phyloP scores from a whole-genome alignment of 2,329 filamentous ascomycete species.

The Gaeumannomyces tritici region DNA sequence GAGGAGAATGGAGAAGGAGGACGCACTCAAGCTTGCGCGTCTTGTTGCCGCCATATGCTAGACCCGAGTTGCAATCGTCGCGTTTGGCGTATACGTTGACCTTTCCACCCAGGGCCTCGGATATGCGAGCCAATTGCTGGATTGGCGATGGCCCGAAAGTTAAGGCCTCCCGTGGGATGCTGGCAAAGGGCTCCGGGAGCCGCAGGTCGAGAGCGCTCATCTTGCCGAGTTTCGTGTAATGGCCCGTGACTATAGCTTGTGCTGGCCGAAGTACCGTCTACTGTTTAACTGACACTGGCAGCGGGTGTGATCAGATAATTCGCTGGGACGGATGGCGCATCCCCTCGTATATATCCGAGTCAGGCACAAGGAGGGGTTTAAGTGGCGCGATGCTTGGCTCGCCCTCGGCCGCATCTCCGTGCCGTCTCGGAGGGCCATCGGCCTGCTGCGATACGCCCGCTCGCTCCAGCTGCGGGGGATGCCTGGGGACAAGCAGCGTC shows the following conservation, averaged over 20 bases:
- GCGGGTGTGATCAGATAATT: neutral
- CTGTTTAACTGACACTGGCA: neutral
- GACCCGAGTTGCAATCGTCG: constrained; percentile 60
- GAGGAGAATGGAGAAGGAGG: neutral
- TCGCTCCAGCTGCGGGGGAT: neutral
- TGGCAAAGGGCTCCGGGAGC: constrained; percentile 53
- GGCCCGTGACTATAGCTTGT: neutral
- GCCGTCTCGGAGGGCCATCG: neutral
- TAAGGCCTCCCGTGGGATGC: constrained; percentile 51
- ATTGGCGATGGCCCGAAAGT: constrained; percentile 62
- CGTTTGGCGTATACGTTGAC: constrained; percentile 61
- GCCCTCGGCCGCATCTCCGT: neutral
- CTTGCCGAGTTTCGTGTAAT: neutral
- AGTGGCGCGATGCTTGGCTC: neutral
- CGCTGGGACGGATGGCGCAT: neutral
- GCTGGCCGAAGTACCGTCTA: neutral
- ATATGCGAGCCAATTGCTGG: constrained; percentile 56
- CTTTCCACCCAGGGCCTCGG: constrained; percentile 46
- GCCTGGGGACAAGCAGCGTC: neutral
- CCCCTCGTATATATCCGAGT: neutral
- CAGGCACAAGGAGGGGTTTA: neutral
- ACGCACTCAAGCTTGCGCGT: constrained; percentile 55
- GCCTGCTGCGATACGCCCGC: neutral
- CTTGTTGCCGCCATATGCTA: constrained; percentile 62
- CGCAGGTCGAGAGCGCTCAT: constrained; percentile 16